Evolutionary conservation across 192 early-diverging fungal species (phyloP), one percentile per base, ranked within the genome.

Genomic region (Oehlia diaphana): DNA sequence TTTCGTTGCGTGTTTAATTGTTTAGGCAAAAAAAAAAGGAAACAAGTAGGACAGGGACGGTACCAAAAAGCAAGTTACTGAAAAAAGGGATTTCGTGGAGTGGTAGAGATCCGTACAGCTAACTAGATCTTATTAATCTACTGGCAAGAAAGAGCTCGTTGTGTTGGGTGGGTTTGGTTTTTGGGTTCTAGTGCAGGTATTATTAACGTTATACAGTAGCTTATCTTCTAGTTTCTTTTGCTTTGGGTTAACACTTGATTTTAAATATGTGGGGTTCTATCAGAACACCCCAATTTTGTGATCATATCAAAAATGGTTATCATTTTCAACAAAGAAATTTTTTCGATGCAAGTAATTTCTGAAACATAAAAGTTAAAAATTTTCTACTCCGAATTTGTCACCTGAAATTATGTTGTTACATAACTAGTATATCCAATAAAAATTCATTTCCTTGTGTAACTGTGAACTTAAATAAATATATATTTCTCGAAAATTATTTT

Each of bases 21-120:
- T 69, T 69, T 69, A 80, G 53, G 35, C 47, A 72, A 71, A 74
- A 71, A 49, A n/a, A 79, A 74, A 73, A 72, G 66, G 72, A 80
- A 69, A 50, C 35, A 71, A 69, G 70, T 31, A 63, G 79, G 53
- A 80, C 23, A 80, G 70, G 70, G 70, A 80, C 79, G 72, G 72
- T 71, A 80, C 44, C 72, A 65, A 73, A 73, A 71, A 39, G 53
- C 61, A 73, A 47, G 8, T 75, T 75, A 75, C 74, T 75, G 74
- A 75, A 75, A 13, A 63, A 78, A 78, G 62, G 77, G 77, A 63
- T 68, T 69, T 42, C 62, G 79, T 42, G 61, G 62, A 71, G 58
- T 62, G 74, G 50, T 62, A 28, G 44, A 47, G 44, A 31, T 75
- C 61, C 67, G 63, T 49, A 31, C 67, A 67, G 44, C 67, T 78